Evolutionary conservation across 2,329 filamentous ascomycete species (phyloP).

Genomic region (Akanthomyces lecanii): DNA sequence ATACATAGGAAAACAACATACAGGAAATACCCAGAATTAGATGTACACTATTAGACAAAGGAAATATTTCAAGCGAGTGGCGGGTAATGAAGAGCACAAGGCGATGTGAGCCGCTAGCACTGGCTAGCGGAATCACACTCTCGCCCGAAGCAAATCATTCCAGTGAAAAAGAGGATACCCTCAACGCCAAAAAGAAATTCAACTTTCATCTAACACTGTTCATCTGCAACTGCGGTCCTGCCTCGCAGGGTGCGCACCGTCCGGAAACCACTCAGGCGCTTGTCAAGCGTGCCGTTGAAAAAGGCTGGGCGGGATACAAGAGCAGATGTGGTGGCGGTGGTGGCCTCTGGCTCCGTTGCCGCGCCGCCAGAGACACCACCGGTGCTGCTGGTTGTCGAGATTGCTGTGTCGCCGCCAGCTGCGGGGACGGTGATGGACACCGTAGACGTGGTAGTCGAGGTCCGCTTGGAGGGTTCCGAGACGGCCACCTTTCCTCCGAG

Average conservation of each 20-base stretch:
- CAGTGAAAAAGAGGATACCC: neutral
- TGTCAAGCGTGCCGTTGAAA: neutral
- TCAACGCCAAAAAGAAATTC: neutral
- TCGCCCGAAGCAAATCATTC: neutral
- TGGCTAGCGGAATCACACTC: neutral
- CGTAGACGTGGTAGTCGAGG: neutral
- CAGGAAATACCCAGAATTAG: neutral
- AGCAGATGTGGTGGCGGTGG: neutral
- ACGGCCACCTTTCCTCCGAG: neutral
- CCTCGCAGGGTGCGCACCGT: neutral
- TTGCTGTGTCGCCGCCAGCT: no score
- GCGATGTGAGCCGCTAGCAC: neutral
- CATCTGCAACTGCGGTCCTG: neutral
- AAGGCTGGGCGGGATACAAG: neutral
- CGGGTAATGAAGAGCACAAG: neutral
- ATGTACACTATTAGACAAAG: neutral
- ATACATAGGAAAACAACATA: neutral
- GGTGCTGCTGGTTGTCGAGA: neutral
- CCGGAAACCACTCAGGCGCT: conserved; percentile 8
- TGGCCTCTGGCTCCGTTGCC: neutral
- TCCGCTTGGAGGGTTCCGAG: neutral
- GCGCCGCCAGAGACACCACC: neutral
- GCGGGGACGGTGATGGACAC: neutral
- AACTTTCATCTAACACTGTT: neutral
- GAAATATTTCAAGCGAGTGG: neutral